Conservation (phyloP, 2,329 filamentous ascomycete genomes). For the Trichoderma lentiforme region DNA sequence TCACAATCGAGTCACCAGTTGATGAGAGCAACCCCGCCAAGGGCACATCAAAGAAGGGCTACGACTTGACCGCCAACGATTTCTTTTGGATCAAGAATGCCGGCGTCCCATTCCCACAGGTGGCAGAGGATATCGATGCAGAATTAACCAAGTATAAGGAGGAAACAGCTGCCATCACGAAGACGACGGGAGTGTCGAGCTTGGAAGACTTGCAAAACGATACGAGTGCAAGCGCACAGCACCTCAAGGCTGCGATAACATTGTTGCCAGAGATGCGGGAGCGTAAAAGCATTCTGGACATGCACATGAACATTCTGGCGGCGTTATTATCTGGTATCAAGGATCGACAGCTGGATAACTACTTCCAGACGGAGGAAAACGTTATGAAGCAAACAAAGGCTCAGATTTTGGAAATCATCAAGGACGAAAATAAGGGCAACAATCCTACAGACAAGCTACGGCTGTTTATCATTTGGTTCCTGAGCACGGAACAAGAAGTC, state of each 20-base stretch:
- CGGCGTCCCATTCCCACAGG: slow-evolving; percentile 85
- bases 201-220: slow-evolving; percentile 92
- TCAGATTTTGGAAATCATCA: slow-evolving; percentile 84
- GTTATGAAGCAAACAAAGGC: slow-evolving; percentile 87
- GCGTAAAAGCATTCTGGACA: slow-evolving; percentile 87
- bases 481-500: slow-evolving; percentile 89
- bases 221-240: slow-evolving; percentile 82
- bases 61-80: slow-evolving; percentile 84
- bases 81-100: slow-evolving; percentile 98
- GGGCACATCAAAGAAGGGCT: slow-evolving; percentile 78
- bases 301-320: slow-evolving; percentile 98
- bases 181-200: slow-evolving; percentile 88
- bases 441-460: slow-evolving; percentile 86
- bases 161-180: slow-evolving; percentile 89
- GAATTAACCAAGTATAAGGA: slow-evolving; percentile 95
- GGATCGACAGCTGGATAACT: slow-evolving; percentile 91
- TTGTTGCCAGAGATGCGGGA: slow-evolving; percentile 87
- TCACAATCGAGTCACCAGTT: slow-evolving; percentile 80
- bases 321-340: slow-evolving; percentile 77
- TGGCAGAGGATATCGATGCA: slow-evolving; percentile 91
- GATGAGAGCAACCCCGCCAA: slow-evolving; percentile 75
- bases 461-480: slow-evolving; percentile 93
- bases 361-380: slow-evolving; percentile 91
- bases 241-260: slow-evolving; percentile 93
- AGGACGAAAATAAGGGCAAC: slow-evolving; percentile 75